Evolutionary conservation across 352 stramenopile species (phyloP), one percentile per base, ranked within the genome.

Genomic region (Hyaloperonospora arabidopsidis): DNA sequence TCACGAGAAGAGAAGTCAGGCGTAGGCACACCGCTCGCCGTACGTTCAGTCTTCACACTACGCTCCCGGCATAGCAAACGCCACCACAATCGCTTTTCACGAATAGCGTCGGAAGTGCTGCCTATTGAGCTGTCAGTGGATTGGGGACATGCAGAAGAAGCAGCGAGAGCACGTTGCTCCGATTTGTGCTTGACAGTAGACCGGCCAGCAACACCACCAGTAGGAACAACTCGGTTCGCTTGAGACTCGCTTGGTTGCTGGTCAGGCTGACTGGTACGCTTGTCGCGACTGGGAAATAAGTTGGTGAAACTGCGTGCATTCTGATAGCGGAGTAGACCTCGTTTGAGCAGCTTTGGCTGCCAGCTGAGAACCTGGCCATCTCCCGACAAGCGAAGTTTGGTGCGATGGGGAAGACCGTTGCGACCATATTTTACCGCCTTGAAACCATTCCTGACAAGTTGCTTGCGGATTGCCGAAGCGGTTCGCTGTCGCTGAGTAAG

Each of bases 341-440:
- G 72, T 52, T 90, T 90, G n/a, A 87, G 56, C 14, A 88, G 52
- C 52, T 91, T 89, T 0, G 79, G 76, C 57, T 86, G 74, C 83
- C 83, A 93, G 45, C 68, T 82, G 21, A 93, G 55, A 13, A 74
- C 72, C 57, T 83, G 74, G 15, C 80, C 82, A 36, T 87, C 77
- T 3, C 70, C 70, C 34, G 80, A 91, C 17, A 93, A 71, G 0
- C 74, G 70, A 22, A 93, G 59, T 47, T 87, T 87, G 0, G 83
- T 93, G 22, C 77, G 79, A 47, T 91, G 79, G 5, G 79, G 79
- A 21, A 88, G 55, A 0, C 83, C 83, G 22, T 89, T 84, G 52
- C 82, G 79, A 14, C 81, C 80, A 52, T 93, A 88, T 56, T 93
- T 93, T 55, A 93, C 66, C 2, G 81, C 78, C 23, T 86, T 70